Conservation (phyloP, 768 basidiomycete genomes). For the Russula foetens region DNA sequence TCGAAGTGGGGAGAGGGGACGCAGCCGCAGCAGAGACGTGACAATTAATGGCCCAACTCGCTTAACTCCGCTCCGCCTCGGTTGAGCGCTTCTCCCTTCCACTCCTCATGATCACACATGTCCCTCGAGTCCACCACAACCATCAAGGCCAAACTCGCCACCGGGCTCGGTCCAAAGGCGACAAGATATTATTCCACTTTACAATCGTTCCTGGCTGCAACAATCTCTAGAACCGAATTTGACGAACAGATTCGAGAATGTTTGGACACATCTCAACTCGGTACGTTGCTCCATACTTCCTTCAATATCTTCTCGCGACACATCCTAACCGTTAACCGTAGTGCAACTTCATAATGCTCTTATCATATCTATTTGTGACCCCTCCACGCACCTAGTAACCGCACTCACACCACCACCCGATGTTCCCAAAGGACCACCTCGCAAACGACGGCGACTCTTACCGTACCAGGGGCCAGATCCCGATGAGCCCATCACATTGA, state of each 20-base stretch:
- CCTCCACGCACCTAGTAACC: conserved; percentile 61
- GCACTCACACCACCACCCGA: conserved; percentile 60
- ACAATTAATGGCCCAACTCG: not conserved
- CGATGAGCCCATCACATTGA: conserved; percentile 43
- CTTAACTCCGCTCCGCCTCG: not conserved
- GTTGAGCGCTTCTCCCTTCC: too few species aligned
- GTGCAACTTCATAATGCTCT: conserved; percentile 80
- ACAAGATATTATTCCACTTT: conserved; percentile 53
- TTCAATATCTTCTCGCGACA: not conserved
- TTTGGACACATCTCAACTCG: conserved; percentile 51
- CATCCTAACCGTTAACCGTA: conserved; percentile 21
- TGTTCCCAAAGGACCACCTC: conserved; percentile 50
- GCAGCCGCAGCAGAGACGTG: not conserved
- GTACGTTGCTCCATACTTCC: conserved; percentile 20
- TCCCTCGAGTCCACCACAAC: conserved; percentile 69
- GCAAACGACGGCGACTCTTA: conserved; percentile 58
- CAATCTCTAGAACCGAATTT: conserved; percentile 66
- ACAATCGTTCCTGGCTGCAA: conserved; percentile 58
- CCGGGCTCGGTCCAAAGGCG: conserved; percentile 54
- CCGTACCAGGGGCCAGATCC: conserved; percentile 65
- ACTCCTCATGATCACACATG: conserved; percentile 34
- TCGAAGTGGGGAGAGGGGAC: not conserved
- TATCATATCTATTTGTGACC: conserved; percentile 76
- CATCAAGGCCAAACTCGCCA: conserved; percentile 59
- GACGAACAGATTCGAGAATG: conserved; percentile 59